Percentiles rank a stretch among this genome's conserved stretches.
Evolutionary conservation across 2,329 filamentous ascomycete species (phyloP).

Genomic region (Fusarium sp.): DNA sequence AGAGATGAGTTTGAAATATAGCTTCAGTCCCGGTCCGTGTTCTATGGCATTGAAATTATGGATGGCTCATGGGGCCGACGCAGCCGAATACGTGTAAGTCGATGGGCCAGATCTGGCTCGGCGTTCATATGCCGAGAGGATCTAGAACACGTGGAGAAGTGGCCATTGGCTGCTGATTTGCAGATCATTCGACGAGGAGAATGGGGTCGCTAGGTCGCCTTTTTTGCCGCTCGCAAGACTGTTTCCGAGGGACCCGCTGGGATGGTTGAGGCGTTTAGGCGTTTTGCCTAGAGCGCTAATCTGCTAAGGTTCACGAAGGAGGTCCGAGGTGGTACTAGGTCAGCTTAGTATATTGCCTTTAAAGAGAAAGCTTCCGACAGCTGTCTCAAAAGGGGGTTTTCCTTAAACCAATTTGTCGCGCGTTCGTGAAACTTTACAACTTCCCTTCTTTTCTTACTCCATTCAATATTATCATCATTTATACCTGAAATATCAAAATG

Average conservation of each 20-base stretch:
- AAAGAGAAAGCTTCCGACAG: slow-evolving; percentile 3
- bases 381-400: slow-evolving; percentile 17
- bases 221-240: slow-evolving; percentile 9
- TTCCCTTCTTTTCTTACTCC: not conserved
- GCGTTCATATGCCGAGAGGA: slow-evolving; percentile 19
- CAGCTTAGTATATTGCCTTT: not conserved
- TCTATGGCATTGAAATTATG: slow-evolving; percentile 4
- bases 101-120: slow-evolving; percentile 3
- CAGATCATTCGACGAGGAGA: slow-evolving; percentile 17
- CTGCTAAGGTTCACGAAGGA: slow-evolving; percentile 1
- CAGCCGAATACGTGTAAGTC: slow-evolving; percentile 10
- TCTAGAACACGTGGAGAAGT: slow-evolving; percentile 25
- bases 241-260: slow-evolving; percentile 12
- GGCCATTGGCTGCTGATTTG: slow-evolving; percentile 33
- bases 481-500: slow-evolving; percentile 49
- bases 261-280: slow-evolving; percentile 6
- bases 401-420: slow-evolving; percentile 16
- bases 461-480: not conserved
- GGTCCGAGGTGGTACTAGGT: not conserved
- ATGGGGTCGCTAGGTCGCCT: slow-evolving; percentile 13
- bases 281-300: slow-evolving; percentile 1
- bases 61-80: slow-evolving; percentile 8
- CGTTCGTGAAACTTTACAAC: slow-evolving; percentile 3
- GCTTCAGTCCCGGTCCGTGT: not conserved
- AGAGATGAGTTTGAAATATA: not conserved